Evolutionary conservation across 1,139 yeast species (phyloP), one percentile per base, ranked within the genome.

Genomic region (Scheffersomyces titani): DNA sequence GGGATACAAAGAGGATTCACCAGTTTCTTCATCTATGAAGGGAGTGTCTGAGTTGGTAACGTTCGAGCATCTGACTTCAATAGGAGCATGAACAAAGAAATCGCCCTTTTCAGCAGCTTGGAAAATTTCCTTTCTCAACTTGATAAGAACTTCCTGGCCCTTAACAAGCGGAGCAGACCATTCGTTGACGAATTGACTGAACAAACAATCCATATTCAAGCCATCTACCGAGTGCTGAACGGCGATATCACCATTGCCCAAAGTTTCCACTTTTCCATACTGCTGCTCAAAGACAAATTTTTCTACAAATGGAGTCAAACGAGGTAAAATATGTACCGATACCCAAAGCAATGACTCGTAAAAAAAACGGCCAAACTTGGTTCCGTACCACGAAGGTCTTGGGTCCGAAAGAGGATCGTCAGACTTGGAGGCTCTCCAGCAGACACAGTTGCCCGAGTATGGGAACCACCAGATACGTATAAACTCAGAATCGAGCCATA

Each of bases 381-480:
- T 89, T 47, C 96, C 97, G 78, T 92, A 92, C 92, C 97, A 92
- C 47, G 96, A 87, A 45, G 81, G 80, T 65, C 91, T 80, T 48
- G 94, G 92, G 1, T 74, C 80, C n/a, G 90, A 82, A 51, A 86
- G 74, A 1, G 88, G 83, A 50, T 88, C 90, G 30, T 77, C 76
- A 2, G 88, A 77, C 69, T 91, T 91, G 50, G 85, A 78, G 40
- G 97, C 98, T 68, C 96, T 85, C 98, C 98, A 94, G 54, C 92
- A 77, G 45, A 92, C 87, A 76, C 97, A 91, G 65, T 88, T 88
- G 55, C 85, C 85, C 21, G 96, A 82, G 71, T 94, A 94, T 0
- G 99, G 99, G 72, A 90, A 94, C 98, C 99, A 94, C 98, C 98
- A 94, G 53, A 92, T 85, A 61, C 98, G 84, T 51, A 92, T 88